phyloP scores from a whole-genome alignment of 805 yeast genomes.

The Torulaspora microellipsoides region DNA sequence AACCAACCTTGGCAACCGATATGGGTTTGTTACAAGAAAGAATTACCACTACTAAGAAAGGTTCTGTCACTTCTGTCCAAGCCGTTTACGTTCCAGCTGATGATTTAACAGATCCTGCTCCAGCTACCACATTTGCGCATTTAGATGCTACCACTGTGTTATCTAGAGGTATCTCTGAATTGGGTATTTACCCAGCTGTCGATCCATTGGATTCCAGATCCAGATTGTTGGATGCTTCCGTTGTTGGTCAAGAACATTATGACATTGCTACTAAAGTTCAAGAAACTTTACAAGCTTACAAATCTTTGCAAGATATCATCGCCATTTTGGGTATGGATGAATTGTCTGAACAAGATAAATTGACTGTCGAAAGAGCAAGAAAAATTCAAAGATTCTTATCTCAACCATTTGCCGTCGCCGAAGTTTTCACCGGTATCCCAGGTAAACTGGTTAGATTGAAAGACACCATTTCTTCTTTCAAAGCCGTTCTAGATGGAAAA shows the following conservation, averaged over 20 bases:
- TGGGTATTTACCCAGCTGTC: slow-evolving; percentile 99
- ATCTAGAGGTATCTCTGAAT: slow-evolving; percentile 99
- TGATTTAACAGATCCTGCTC: slow-evolving; percentile 99
- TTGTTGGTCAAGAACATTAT: slow-evolving; percentile 99
- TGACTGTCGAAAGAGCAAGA: slow-evolving; percentile 99
- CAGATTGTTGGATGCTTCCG: slow-evolving; percentile 93
- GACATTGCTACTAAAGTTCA: slow-evolving; percentile 91
- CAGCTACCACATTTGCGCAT: slow-evolving; percentile 99
- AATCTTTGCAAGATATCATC: slow-evolving; percentile 99
- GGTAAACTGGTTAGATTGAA: slow-evolving; percentile 96
- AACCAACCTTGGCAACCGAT: slow-evolving; percentile 99
- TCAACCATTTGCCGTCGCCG: slow-evolving; percentile 99
- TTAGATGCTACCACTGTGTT: slow-evolving; percentile 99
- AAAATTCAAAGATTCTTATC: slow-evolving; percentile 99
- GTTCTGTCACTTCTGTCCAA: slow-evolving; percentile 99
- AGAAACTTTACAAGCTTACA: slow-evolving; percentile 99
- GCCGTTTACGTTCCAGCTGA: slow-evolving; percentile 99
- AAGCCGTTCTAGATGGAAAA: slow-evolving; percentile 96
- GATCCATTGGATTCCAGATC: slow-evolving; percentile 99
- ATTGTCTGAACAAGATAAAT: slow-evolving; percentile 96
- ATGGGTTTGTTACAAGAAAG: slow-evolving; percentile 99
- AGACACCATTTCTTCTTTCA: slow-evolving; percentile 93
- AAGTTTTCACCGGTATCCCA: slow-evolving; percentile 99
- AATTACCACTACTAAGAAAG: slow-evolving; percentile 99
- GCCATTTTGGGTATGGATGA: slow-evolving; percentile 99